Conservation (phyloP, 805 yeast species). For the Candida gorgasii region DNA sequence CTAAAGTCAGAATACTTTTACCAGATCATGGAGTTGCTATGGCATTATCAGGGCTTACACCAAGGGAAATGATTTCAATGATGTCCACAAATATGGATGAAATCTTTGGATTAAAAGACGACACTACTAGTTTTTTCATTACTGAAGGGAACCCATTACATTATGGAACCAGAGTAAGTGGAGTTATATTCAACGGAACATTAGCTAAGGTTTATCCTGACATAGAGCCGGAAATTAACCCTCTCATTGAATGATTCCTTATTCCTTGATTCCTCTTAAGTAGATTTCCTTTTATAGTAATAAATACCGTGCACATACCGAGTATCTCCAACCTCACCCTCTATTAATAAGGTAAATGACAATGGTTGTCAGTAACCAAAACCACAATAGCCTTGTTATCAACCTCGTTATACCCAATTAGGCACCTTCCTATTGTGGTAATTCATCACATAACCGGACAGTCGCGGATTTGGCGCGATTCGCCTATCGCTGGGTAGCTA, state of each 20-base stretch:
- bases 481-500: neutral
- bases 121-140: neutral
- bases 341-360: no score
- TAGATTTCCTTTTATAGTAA: no score
- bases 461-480: no score
- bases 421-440: neutral
- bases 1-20: constrained; percentile 5
- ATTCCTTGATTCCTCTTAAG: neutral
- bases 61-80: constrained; percentile 1
- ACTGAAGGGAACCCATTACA: constrained; percentile 9
- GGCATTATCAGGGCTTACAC: constrained; percentile 4
- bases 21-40: constrained; percentile 10
- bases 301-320: no score
- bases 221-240: constrained; percentile 1
- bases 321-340: no score
- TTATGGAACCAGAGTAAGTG: constrained; percentile 7
- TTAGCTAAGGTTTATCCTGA: constrained; percentile 1
- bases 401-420: no score
- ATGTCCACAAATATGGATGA: constrained; percentile 7
- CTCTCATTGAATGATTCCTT: neutral
- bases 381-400: neutral
- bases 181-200: constrained; percentile 1
- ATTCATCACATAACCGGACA: neutral
- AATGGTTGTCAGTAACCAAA: no score
- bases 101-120: constrained; percentile 1